Conservation (phyloP, 2,329 filamentous ascomycete species). For the Thelonectria discophora region DNA sequence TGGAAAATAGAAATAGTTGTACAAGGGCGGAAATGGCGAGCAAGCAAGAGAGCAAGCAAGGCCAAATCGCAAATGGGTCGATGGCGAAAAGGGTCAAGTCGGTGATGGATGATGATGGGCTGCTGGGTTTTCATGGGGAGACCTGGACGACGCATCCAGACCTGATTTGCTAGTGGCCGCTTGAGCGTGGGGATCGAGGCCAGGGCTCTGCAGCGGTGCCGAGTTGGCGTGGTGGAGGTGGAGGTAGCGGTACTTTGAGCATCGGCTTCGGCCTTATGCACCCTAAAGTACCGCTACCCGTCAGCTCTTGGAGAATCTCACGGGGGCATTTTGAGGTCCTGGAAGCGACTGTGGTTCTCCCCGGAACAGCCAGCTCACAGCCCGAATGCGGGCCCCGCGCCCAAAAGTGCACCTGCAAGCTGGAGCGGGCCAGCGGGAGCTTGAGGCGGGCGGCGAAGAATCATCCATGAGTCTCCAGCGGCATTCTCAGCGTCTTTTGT, state of each 20-base stretch:
- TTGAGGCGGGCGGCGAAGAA: conserved; percentile 14
- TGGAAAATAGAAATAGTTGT: conserved; percentile 20
- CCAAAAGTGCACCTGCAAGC: not conserved
- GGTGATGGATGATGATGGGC: conserved; percentile 44
- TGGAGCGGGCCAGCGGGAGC: conserved; percentile 19
- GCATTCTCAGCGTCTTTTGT: conserved; percentile 23
- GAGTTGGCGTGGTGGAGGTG: conserved; percentile 1
- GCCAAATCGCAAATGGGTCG: conserved; percentile 40
- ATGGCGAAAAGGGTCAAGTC: conserved; percentile 41
- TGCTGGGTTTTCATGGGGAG: conserved; percentile 37
- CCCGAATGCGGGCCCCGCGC: not conserved
- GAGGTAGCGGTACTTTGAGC: conserved; percentile 5
- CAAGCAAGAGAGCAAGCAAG: conserved; percentile 25
- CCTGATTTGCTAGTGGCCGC: conserved; percentile 38
- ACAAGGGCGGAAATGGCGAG: conserved; percentile 19
- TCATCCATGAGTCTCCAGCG: conserved; percentile 22
- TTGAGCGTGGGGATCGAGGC: conserved; percentile 16
- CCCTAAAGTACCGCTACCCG: not conserved
- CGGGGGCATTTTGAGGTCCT: not conserved
- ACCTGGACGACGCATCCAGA: conserved; percentile 31
- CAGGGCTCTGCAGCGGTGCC: not conserved
- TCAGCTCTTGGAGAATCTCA: not conserved
- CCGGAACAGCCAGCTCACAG: conserved; percentile 20
- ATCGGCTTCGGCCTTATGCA: no score
- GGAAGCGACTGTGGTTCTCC: conserved; percentile 8